These are phyloP conservation scores for Citrus reticulata DNA, from an alignment of 345 rosid species.

Conservation along the genomic window DNA sequence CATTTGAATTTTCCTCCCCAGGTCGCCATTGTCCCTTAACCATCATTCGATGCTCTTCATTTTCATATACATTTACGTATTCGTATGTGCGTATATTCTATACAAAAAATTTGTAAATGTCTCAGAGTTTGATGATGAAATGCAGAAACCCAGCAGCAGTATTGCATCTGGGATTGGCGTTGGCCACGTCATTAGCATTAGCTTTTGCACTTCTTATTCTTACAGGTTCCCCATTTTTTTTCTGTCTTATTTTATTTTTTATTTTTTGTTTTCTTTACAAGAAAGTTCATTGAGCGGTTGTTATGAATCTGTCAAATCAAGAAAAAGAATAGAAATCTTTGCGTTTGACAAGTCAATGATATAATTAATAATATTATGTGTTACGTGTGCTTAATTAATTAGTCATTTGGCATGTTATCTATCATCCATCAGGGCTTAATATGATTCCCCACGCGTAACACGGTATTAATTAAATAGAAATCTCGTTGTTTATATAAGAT, in stretches of 20 bases:
- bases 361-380: neutral
- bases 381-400: neutral
- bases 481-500: neutral
- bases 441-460: no score
- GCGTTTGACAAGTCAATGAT: neutral
- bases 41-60: neutral
- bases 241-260: neutral
- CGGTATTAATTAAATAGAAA: no score
- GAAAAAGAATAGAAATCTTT: neutral
- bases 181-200: slow-evolving; percentile 24
- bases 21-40: neutral
- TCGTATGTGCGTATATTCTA: neutral
- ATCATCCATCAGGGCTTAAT: no score
- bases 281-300: neutral
- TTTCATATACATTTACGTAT: neutral
- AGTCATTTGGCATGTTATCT: neutral
- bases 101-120: neutral
- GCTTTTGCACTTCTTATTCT: slow-evolving; percentile 37
- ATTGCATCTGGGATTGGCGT: slow-evolving; percentile 20
- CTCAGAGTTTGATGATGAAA: neutral
- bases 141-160: slow-evolving; percentile 22
- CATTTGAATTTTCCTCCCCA: slow-evolving; percentile 19
- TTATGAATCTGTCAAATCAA: neutral
- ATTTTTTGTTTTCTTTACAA: neutral
- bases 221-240: slow-evolving; percentile 15